Percentiles rank a stretch among this genome's conserved stretches.
These are phyloP conservation scores for Podaxis mareebaensis DNA, from an alignment of 768 basidiomycete species.

Conservation along the genomic window DNA sequence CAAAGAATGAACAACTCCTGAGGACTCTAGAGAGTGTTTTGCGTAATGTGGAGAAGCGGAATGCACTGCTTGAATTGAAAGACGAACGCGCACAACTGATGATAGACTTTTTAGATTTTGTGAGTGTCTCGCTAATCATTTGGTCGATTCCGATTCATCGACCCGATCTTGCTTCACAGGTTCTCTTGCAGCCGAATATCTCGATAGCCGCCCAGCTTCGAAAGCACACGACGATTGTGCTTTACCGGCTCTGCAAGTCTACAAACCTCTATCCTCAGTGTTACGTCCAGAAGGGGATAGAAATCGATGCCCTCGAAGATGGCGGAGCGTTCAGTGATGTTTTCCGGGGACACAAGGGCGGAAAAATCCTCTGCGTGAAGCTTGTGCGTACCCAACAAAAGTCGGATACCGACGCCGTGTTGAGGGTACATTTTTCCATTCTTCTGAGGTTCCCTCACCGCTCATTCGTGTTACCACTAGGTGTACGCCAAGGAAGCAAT, in stretches of 20 bases:
- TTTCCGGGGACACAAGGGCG: neutral
- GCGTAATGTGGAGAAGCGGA: neutral
- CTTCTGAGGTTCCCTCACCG: neutral
- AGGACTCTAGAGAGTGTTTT: too few relatives aligned
- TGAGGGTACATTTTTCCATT: slow-evolving; percentile 22
- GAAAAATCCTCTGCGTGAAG: slow-evolving; percentile 22
- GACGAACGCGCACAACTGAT: neutral
- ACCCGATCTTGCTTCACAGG: neutral
- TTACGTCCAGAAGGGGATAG: neutral
- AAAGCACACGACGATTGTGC: neutral
- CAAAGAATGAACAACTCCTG: too few relatives aligned
- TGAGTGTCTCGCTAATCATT: slow-evolving; percentile 58
- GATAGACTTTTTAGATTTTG: neutral
- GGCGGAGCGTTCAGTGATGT: neutral
- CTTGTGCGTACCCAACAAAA: slow-evolving; percentile 25
- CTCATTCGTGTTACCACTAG: neutral
- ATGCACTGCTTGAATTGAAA: neutral
- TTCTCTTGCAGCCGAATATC: neutral
- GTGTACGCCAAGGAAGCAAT: slow-evolving; percentile 19
- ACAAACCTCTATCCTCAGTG: neutral
- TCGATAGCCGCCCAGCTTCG: slow-evolving; percentile 52
- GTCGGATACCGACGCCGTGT: slow-evolving; percentile 17
- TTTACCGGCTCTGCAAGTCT: neutral
- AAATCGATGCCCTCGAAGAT: slow-evolving; percentile 30
- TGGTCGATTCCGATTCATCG: slow-evolving; percentile 57